Evolutionary conservation across 2,329 filamentous ascomycete species (phyloP).

Genomic region (Stachybotrys elegans): DNA sequence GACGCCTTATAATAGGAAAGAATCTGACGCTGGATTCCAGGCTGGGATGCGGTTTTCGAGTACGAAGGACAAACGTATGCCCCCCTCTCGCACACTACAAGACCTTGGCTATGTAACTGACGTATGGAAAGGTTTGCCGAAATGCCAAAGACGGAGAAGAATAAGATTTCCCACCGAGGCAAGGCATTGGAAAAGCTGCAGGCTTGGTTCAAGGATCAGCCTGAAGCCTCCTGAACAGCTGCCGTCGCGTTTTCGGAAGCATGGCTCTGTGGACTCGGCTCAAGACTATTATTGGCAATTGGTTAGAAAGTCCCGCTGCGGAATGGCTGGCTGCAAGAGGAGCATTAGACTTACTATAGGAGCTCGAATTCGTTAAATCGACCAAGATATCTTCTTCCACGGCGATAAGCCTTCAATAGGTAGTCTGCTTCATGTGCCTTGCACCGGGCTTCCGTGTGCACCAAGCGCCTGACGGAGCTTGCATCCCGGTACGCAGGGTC

Average conservation of each 20-base stretch:
- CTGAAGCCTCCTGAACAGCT: slow-evolving; percentile 6
- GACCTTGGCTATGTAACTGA: slow-evolving; percentile 4
- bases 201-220: slow-evolving; percentile 62
- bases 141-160: slow-evolving; percentile 86
- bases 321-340: too few relatives aligned
- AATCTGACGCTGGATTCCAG: slow-evolving; percentile 38
- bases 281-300: too few relatives aligned
- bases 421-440: slow-evolving; percentile 30
- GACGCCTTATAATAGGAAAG: too few relatives aligned
- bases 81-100: background rate
- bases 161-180: slow-evolving; percentile 85
- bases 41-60: slow-evolving; percentile 96
- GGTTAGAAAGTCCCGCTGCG: too few relatives aligned
- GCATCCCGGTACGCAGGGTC: slow-evolving; percentile 79
- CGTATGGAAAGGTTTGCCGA: slow-evolving; percentile 65
- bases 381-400: slow-evolving; percentile 61
- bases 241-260: too few relatives aligned
- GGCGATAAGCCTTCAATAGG: slow-evolving; percentile 68
- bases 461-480: slow-evolving; percentile 54
- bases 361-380: slow-evolving; percentile 76
- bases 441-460: slow-evolving; percentile 40
- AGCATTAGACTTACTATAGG: slow-evolving; percentile 57
- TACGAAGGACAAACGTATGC: slow-evolving; percentile 77
- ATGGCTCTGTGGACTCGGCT: too few relatives aligned
- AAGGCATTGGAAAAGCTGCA: slow-evolving; percentile 85